These are phyloP conservation scores for Strobilomyces dryophilus DNA, from an alignment of 768 basidiomycete genomes.

Conservation along the genomic window DNA sequence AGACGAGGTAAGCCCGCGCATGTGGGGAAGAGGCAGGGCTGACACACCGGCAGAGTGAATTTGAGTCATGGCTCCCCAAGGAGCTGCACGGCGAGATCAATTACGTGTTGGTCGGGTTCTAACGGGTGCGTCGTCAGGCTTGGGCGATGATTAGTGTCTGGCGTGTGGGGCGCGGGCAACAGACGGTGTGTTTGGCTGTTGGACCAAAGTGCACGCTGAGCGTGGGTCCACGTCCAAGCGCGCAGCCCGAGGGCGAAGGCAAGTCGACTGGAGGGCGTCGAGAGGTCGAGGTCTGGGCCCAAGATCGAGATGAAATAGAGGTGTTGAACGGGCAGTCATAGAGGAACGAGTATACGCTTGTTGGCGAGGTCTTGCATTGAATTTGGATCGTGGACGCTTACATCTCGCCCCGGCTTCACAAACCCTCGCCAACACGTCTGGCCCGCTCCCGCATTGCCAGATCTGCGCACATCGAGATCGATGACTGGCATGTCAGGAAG, in stretches of 20 bases:
- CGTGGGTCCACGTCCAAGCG: constrained; percentile 64
- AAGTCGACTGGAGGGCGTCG: no score
- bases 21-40: no score
- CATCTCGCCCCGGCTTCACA: no score
- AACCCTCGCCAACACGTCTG: no score
- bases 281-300: constrained; percentile 21
- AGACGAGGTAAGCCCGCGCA: constrained; percentile 58
- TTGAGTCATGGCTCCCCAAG: constrained; percentile 79
- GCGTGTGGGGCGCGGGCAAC: no score
- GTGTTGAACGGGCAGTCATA: no score
- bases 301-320: constrained; percentile 42
- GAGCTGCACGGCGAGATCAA: constrained; percentile 75
- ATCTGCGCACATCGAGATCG: no score
- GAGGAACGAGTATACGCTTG: no score
- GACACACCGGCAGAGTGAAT: constrained; percentile 48
- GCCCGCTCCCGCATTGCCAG: no score
- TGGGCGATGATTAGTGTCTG: neutral
- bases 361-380: no score
- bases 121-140: constrained; percentile 50
- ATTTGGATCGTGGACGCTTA: no score
- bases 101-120: constrained; percentile 78
- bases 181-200: constrained; percentile 68
- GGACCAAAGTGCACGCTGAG: constrained; percentile 63
- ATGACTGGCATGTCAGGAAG: no score
- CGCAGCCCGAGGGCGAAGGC: constrained; percentile 24